These are phyloP conservation scores for Coprinopsis strossmayeri DNA, from an alignment of 768 basidiomycete species.

Conservation along the genomic window DNA sequence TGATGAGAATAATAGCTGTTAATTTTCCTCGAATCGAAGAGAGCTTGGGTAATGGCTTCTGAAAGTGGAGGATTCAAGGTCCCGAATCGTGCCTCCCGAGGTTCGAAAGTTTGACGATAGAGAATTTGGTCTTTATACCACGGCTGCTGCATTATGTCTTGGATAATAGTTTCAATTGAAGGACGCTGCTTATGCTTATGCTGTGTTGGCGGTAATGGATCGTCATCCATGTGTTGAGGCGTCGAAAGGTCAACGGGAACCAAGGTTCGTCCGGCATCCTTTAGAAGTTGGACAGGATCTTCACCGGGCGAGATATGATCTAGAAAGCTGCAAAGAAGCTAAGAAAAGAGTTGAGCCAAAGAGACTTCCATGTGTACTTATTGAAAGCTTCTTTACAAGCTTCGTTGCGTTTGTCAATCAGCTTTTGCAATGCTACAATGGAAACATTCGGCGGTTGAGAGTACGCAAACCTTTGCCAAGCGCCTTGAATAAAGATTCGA, in stretches of 20 bases:
- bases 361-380: constrained; percentile 39
- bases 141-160: constrained; percentile 46
- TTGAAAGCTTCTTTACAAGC: constrained; percentile 59
- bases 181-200: constrained; percentile 31
- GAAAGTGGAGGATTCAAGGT: constrained; percentile 54
- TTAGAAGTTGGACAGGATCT: constrained; percentile 58
- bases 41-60: constrained; percentile 42
- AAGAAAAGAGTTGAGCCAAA: background rate
- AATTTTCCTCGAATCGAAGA: constrained; percentile 56
- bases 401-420: constrained; percentile 66
- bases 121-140: constrained; percentile 71
- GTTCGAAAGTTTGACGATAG: background rate
- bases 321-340: constrained; percentile 42
- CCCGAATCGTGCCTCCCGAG: constrained; percentile 24
- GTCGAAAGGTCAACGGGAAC: constrained; percentile 58
- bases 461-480: constrained; percentile 21
- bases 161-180: constrained; percentile 50
- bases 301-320: constrained; percentile 42
- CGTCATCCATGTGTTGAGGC: constrained; percentile 7
- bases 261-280: constrained; percentile 61
- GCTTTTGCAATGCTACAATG: constrained; percentile 54
- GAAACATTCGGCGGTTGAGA: constrained; percentile 35
- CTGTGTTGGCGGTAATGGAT: constrained; percentile 14
- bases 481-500: no score
- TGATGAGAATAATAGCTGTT: constrained; percentile 63